Evolutionary conservation across 495 filamentous ascomycete genomes (phyloP), one percentile per base, ranked within the genome.

Genomic region (Penicillium desertorum): DNA sequence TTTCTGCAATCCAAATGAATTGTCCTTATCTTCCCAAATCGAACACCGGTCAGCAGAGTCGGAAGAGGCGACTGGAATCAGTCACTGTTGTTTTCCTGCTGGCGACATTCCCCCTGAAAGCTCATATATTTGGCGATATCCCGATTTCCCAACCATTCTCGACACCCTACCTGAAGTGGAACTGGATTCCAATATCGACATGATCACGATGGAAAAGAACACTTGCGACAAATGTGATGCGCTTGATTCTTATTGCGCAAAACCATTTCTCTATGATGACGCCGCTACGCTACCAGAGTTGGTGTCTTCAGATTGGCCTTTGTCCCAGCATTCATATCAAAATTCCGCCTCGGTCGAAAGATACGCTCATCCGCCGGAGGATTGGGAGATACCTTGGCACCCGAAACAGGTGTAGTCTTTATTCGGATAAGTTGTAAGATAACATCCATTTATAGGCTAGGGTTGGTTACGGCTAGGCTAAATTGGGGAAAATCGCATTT

Each of bases 121-220:
- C 23, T 45, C 44, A 27, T 9, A 29, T 45, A 1, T 45, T 45
- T 45, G 22, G 20, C 44, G 22, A 45, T 16, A 25, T 45, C 44
- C 10, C 10, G 20, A 45, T 45, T 45, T 27, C 7, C 23, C 44
- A 45, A 45, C 22, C 44, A 45, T 45, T 45, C 22, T 45, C 44
- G 44, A 45, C 44, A 45, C 44, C 23, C 44, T 45, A 45, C 44
- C 44, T 45, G 20, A 45, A 45, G 23, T 45, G 20, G 23, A 45
- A 25, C 44, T 25, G 20, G 22, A 45, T 29, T 27, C 23, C 4
- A 25, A n/a, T 14, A 23, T 45, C 23, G 23, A 27, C 44, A 23
- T 25, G 23, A 45, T 22, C 44, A 25, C 23, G 44, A 45, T 25
- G 44, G 22, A n/a, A 16, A 11, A 45, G 14, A 45, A 3, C 14